phyloP scores from a whole-genome alignment of 1,284 basidiomycete species.

The Gomphus bonarii region DNA sequence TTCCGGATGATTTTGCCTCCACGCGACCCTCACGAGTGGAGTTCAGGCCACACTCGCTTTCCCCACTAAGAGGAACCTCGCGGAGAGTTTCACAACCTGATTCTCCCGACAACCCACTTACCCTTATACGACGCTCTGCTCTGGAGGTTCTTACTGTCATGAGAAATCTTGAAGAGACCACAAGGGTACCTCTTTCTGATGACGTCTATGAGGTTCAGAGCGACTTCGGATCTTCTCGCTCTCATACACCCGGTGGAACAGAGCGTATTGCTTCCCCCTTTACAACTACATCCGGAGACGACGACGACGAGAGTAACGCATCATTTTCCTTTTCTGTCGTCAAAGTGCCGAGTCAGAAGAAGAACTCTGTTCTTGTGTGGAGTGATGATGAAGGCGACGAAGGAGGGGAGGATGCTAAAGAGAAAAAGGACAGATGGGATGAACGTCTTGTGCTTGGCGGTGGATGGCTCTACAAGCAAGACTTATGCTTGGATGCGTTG shows the following conservation, averaged over 20 bases:
- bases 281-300: constrained; percentile 11
- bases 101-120: constrained; percentile 39
- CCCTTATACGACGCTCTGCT: constrained; percentile 37
- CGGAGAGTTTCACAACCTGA: constrained; percentile 28
- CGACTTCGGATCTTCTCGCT: constrained; percentile 41
- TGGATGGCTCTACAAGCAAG: constrained; percentile 70
- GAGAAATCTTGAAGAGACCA: constrained; percentile 45
- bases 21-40: constrained; percentile 27
- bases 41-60: constrained; percentile 30
- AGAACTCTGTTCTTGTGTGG: constrained; percentile 60
- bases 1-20: constrained; percentile 54
- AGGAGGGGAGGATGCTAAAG: constrained; percentile 36
- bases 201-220: constrained; percentile 69
- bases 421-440: constrained; percentile 65
- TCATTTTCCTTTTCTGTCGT: constrained; percentile 57
- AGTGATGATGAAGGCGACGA: constrained; percentile 47
- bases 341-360: constrained; percentile 49
- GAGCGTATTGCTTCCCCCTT: constrained; percentile 37
- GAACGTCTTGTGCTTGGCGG: constrained; percentile 64
- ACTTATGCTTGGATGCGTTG: constrained; percentile 46
- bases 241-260: constrained; percentile 24
- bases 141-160: constrained; percentile 68
- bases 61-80: constrained; percentile 26
- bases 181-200: constrained; percentile 25
- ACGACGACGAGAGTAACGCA: constrained; percentile 33